Percentiles rank a stretch among this genome's conserved stretches.
Conservation (phyloP, 1,284 basidiomycete genomes). For the Ganoderma meredithae region DNA sequence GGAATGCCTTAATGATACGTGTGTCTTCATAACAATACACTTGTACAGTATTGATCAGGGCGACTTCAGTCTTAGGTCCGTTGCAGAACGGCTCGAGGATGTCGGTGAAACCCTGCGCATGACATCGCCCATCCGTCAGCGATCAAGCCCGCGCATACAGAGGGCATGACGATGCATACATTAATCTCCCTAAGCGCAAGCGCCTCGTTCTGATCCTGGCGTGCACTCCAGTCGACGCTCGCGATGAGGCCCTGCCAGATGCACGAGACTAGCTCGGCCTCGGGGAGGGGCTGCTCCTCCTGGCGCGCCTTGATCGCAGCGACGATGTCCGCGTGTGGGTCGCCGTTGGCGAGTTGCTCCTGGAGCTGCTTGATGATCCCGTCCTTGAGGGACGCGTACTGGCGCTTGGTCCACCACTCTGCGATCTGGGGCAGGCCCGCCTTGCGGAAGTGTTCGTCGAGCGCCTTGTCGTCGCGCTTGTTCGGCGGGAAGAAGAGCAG, state of each 20-base stretch:
- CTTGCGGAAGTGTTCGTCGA: constrained; percentile 89
- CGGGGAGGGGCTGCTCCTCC: constrained; percentile 76
- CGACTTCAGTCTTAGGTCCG: constrained; percentile 88
- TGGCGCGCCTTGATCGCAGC: constrained; percentile 73
- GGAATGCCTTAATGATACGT: constrained; percentile 92
- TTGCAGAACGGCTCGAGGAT: constrained; percentile 90
- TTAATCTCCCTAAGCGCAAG: constrained; percentile 85
- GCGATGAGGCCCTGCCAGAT: constrained; percentile 93
- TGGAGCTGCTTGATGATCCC: constrained; percentile 42
- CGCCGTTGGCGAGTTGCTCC: constrained; percentile 59
- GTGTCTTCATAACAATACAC: constrained; percentile 96
- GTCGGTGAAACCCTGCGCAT: constrained; percentile 75
- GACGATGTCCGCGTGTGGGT: constrained; percentile 74
- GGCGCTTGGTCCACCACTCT: constrained; percentile 93
- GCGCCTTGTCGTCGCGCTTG: constrained; percentile 74
- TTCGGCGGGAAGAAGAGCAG: constrained; percentile 87
- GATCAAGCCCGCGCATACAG: background rate
- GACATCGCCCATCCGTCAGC: background rate
- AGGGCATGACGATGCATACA: constrained; percentile 50
- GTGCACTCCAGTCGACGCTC: constrained; percentile 86
- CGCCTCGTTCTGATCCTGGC: constrained; percentile 89
- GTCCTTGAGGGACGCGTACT: constrained; percentile 67
- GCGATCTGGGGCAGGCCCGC: constrained; percentile 80
- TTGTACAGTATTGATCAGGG: constrained; percentile 93
- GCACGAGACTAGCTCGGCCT: constrained; percentile 85